Evolutionary conservation across 805 yeast genomes (phyloP).

Genomic region (Starmerella potacharoeniae): DNA sequence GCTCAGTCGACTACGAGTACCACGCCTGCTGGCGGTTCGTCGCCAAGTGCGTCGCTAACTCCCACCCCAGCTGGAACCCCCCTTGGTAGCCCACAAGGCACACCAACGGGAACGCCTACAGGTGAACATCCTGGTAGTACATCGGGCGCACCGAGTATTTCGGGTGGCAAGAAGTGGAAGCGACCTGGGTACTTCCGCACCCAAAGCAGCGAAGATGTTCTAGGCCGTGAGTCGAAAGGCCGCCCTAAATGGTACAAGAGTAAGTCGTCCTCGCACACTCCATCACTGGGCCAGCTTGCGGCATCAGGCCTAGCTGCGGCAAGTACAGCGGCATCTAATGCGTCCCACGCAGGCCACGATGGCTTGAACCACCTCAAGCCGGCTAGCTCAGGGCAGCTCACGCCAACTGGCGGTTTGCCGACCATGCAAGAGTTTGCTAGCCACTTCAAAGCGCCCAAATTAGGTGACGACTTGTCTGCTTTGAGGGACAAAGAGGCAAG

Average conservation of each 20-base stretch:
- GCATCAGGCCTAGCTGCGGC: slow-evolving; percentile 17
- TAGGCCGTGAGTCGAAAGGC: slow-evolving; percentile 14
- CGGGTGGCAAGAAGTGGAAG: slow-evolving; percentile 8
- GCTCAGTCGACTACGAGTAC: neutral
- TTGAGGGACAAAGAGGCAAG: slow-evolving; percentile 15
- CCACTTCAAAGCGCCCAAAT: neutral
- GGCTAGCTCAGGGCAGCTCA: neutral
- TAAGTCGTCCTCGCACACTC: slow-evolving; percentile 15
- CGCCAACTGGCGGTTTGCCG: slow-evolving; percentile 1
- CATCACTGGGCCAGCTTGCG: slow-evolving; percentile 22
- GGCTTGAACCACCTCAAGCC: neutral
- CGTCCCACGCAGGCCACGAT: neutral
- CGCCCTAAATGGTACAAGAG: slow-evolving; percentile 28
- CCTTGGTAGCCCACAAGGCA: neutral
- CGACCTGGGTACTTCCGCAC: slow-evolving; percentile 21
- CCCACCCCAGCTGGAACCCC: slow-evolving; percentile 10
- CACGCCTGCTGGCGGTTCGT: neutral
- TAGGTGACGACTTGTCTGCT: slow-evolving; percentile 1
- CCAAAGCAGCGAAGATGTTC: slow-evolving; percentile 19
- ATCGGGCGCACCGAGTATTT: neutral
- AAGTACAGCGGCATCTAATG: slow-evolving; percentile 20
- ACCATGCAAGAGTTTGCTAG: neutral
- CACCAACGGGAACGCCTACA: slow-evolving; percentile 5
- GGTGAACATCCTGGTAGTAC: neutral
- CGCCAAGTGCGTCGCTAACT: slow-evolving; percentile 7